A percentile compares a stretch with the other conserved stretches of the same genome.
Conservation (phyloP, 192 early-diverging fungal species). For the Backusella macrospora region DNA sequence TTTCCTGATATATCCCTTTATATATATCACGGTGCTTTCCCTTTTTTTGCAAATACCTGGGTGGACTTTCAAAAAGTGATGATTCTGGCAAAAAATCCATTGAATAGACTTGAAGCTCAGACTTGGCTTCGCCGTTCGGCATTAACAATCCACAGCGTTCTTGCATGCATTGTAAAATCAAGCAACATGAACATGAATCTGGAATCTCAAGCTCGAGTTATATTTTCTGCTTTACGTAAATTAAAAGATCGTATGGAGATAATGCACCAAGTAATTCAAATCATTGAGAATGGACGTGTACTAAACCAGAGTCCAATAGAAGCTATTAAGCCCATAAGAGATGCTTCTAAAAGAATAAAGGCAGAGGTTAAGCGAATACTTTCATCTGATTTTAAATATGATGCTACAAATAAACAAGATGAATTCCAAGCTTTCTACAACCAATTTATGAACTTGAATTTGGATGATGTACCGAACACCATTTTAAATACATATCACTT, state of each 20-base stretch:
- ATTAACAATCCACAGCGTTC: background rate
- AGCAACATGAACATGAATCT: background rate
- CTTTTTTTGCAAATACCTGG: conserved; percentile 14
- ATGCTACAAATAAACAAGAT: background rate
- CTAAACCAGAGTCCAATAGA: background rate
- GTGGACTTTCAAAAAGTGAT: background rate
- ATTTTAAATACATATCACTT: background rate
- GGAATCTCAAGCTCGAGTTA: background rate
- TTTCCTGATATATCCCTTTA: background rate
- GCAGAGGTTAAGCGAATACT: background rate
- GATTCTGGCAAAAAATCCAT: conserved; percentile 5
- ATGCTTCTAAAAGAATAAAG: background rate
- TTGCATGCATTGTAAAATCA: background rate
- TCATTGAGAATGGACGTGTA: conserved; percentile 2
- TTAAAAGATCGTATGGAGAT: background rate
- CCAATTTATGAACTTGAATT: background rate
- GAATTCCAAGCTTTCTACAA: background rate
- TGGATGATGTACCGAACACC: background rate
- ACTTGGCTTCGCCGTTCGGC: background rate
- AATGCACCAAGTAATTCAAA: background rate
- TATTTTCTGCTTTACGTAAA: background rate
- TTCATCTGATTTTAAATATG: background rate
- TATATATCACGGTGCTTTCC: background rate
- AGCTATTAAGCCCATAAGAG: background rate
- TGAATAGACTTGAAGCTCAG: background rate